Evolutionary conservation across 2,329 filamentous ascomycete species (phyloP).

Genomic region (Diaporthe citrichinensis): DNA sequence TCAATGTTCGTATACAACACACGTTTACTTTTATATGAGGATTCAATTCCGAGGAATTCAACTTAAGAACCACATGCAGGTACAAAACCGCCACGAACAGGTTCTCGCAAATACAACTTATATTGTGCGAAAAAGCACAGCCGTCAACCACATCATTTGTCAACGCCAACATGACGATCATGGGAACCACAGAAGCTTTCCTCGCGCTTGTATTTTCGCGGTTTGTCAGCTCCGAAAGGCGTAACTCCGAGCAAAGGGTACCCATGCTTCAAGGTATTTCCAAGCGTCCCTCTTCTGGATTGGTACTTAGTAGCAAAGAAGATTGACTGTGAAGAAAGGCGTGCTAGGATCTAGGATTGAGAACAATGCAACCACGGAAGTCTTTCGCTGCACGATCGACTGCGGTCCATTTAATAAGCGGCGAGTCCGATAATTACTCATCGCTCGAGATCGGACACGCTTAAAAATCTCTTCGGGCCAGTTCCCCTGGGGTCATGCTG

Average conservation of each 20-base stretch:
- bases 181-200: neutral
- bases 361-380: neutral
- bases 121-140: neutral
- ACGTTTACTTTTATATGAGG: neutral
- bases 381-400: neutral
- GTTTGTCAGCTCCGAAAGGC: constrained; percentile 3
- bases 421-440: neutral
- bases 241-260: neutral
- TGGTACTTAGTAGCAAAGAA: neutral
- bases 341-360: neutral
- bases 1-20: too few relatives aligned
- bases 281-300: neutral
- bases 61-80: too few relatives aligned
- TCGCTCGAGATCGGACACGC: neutral
- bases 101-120: neutral
- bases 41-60: neutral
- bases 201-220: neutral
- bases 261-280: neutral
- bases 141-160: neutral
- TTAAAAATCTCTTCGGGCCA: neutral
- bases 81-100: neutral
- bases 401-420: neutral
- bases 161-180: neutral
- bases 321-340: neutral
- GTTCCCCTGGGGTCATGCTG: neutral